Base-by-base conservation (phyloP, 768 basidiomycete genomes). In the Rubroboletus pulcherrimus region DNA sequence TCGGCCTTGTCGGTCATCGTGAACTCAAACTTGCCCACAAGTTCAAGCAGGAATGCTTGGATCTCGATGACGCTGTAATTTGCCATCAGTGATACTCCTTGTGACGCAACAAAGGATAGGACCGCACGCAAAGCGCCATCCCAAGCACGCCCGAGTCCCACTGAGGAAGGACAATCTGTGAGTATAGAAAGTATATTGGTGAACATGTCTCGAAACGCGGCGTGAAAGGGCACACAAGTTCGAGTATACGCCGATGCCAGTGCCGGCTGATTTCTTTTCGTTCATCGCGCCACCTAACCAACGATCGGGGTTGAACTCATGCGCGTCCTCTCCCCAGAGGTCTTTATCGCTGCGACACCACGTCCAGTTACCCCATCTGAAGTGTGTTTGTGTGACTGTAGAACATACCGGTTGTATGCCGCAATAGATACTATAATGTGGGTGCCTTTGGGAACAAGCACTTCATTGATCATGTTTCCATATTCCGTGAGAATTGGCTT, bases 11-110 rank as follows among this genome's bases (percentile, higher is more conserved):
- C 64, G 7, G 73, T 71, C 45, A 64, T 55, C 17, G 60, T 60
- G 58, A 85, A 81, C 60, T 83, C 81, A 62, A 84, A 82, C 57
- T 79, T 74, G 38, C 74, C 68, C 33, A 85, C 62, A 15, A 84
- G 67, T 58, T 81, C 81, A 14, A 77, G 72, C 19, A 85, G 58
- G 69, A 86, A 81, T 0, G 77, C 74, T 56, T 86, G 84, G 3
- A 85, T 61, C 61, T 85, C 82, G 24, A 75, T 58, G 4, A 82
- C 56, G 2, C 73, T 73, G 56, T 14, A 21, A 0, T 6, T 19
- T 45, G 10, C 10, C 14, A 30, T 48, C 21, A 56, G 30, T 12
- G 6, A 41, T 19, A 7, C 6, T n/a, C n/a, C 42, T 42, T 21
- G 17, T 35, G 1, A 33, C 5, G 10, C n/a, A 12, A 10, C 6